Base-by-base conservation (phyloP, 2,329 filamentous ascomycete species). In the Pyrenochaeta sp. region DNA sequence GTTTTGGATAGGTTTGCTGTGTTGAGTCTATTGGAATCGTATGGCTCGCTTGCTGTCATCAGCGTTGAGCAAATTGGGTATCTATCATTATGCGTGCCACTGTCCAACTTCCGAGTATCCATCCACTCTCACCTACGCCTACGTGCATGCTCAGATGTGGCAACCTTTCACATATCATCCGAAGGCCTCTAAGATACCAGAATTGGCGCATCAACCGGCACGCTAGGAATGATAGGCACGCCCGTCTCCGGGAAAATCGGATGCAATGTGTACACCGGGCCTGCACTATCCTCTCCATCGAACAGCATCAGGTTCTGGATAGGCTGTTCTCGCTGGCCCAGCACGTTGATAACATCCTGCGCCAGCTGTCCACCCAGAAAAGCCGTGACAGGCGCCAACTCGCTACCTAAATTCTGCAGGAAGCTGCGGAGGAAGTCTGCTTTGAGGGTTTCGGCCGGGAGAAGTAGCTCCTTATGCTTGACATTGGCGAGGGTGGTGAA, bases 271-370 rank as follows among this genome's bases (percentile, higher is more conserved):
- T 95, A 97, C 65, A 95, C 88, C 1, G 88, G 88, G 0, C 90
- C 91, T 64, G 91, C 86, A 78, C 91, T 91, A 45, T 84, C 86
- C 67, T 92, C 91, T 13, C 93, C 93, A 75, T 98, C 93, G 71
- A 98, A 97, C 22, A 98, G 82, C 49, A 97, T 86, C 75, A 97
- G 88, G 77, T 99, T 99, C 80, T 99, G 95, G 42, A 99, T 90
- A 0, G 95, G 95, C 77, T 97, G 95, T 80, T 98, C 93, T 40
- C 91, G 88, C 74, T 91, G 88, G 48, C 93, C 92, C 5, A 98
- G 85, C 32, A 97, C 93, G 71, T 98, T 98, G 80, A 99, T 98
- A 50, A 97, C 93, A 74, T 99, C 95, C 79, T 99, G 95, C 0
- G 94, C 92, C 15, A 99, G 84, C 76, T 93, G 88, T 9, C 93